These are phyloP conservation scores for Entomortierella chlamydospora DNA, from an alignment of 192 early-diverging fungal genomes.

Conservation along the genomic window DNA sequence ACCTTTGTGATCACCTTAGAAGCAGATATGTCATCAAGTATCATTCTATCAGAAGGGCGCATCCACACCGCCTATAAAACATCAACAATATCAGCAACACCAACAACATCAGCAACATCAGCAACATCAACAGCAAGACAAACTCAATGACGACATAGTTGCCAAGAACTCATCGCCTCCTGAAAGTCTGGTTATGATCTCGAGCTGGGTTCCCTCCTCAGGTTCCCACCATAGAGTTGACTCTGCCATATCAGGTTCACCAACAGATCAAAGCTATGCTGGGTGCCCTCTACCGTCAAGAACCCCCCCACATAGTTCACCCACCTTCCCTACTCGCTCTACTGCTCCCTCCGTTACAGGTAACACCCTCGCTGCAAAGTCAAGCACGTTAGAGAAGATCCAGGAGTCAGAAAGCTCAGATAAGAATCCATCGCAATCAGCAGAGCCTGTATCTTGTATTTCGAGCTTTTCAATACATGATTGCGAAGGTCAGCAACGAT, in stretches of 20 bases:
- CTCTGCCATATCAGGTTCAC: background rate
- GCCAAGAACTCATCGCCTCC: background rate
- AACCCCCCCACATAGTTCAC: too few relatives aligned
- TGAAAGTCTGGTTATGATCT: too few relatives aligned
- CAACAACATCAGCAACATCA: background rate
- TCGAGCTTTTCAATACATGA: background rate
- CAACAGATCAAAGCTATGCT: background rate
- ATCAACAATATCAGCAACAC: background rate
- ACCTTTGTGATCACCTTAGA: slow-evolving; percentile 11
- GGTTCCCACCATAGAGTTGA: background rate
- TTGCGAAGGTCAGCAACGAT: background rate
- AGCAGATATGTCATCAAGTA: slow-evolving; percentile 25
- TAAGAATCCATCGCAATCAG: too few relatives aligned
- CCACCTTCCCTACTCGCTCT: too few relatives aligned
- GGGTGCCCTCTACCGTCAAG: too few relatives aligned
- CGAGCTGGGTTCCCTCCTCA: background rate
- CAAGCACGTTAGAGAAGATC: too few relatives aligned
- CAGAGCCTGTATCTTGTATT: background rate
- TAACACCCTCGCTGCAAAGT: too few relatives aligned
- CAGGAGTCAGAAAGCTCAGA: too few relatives aligned
- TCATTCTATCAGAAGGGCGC: slow-evolving; percentile 15
- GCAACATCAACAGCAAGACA: background rate
- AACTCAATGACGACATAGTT: background rate
- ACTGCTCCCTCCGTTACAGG: too few relatives aligned
- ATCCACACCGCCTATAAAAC: background rate